These are phyloP conservation scores for Neoboletus brunneissimus DNA, from an alignment of 768 basidiomycete genomes.

Conservation along the genomic window DNA sequence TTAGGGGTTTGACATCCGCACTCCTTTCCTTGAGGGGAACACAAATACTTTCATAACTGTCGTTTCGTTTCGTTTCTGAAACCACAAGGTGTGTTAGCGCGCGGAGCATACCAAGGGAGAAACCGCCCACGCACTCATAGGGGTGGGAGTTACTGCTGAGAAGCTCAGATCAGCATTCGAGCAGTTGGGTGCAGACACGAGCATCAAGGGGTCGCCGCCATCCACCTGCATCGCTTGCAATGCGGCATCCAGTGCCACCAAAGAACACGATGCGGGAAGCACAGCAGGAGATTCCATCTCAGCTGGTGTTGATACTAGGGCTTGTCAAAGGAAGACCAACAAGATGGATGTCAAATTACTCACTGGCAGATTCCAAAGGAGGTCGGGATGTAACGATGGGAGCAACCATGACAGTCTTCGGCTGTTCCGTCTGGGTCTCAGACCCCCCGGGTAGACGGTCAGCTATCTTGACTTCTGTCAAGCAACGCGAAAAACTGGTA, in stretches of 20 bases:
- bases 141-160: neutral
- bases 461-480: slow-evolving; percentile 9
- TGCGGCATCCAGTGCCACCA: slow-evolving; percentile 13
- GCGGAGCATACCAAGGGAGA: neutral
- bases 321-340: slow-evolving; percentile 6
- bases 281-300: neutral
- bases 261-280: slow-evolving; percentile 12
- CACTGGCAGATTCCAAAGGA: slow-evolving; percentile 5
- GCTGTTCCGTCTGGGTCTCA: slow-evolving; percentile 12
- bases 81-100: neutral
- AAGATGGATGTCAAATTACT: neutral
- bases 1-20: neutral
- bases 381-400: neutral
- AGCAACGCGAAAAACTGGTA: neutral
- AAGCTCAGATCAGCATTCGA: slow-evolving; percentile 7
- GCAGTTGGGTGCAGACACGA: neutral
- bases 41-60: neutral
- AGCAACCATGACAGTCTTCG: neutral
- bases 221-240: slow-evolving; percentile 4
- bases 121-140: neutral
- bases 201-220: slow-evolving; percentile 5
- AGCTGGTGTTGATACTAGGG: neutral
- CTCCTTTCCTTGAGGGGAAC: neutral
- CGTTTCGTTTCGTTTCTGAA: neutral
- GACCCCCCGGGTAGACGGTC: slow-evolving; percentile 13